Evolutionary conservation across 2,329 filamentous ascomycete genomes (phyloP), one percentile per base, ranked within the genome.

Genomic region (Phaeosphaeriaceae sp.): DNA sequence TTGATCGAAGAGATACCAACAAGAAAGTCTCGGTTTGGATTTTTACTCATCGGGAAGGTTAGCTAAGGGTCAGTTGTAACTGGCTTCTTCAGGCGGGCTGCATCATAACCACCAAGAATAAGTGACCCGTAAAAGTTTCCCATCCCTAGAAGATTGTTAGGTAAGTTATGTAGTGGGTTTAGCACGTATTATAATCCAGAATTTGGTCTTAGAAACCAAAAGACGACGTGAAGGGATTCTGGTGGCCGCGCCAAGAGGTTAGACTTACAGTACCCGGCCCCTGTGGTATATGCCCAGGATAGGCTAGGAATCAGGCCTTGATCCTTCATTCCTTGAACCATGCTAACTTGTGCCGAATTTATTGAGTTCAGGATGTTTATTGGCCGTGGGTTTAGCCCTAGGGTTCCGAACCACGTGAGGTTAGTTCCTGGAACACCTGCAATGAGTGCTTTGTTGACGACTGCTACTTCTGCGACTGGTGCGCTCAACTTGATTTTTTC

Each of bases 51-150:
- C 6, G 55, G 55, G 29, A 54, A 65, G 3, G 54, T 54, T 2
- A 69, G 16, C 36, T 65, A 44, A 16, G 41, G 16, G 47, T 58
- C 42, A 11, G 47, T 50, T 1, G 28, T 18, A 5, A 30, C n/a
- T 46, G 50, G 36, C 54, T 54, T 15, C 37, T 41, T 29, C 48
- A 75, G 74, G 3, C 72, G 66, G 29, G 70, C 70, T 38, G 52
- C 30, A 33, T 76, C 73, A 51, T 74, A 76, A 13, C 74, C 74
- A 20, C 74, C 74, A 2, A 76, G 56, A 2, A 66, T 66, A 16
- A 76, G 58, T 28, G 69, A 73, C 8, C 73, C 74, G 46, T 58
- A 72, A 6, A 74, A 64, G 16, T 66, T 60, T 17, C 68, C 63
- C 11, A 51, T 9, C 43, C 64, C 61, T 61, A 70, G 7, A 13